Base-by-base conservation (phyloP, 805 yeast genomes). In the Candida alai region DNA sequence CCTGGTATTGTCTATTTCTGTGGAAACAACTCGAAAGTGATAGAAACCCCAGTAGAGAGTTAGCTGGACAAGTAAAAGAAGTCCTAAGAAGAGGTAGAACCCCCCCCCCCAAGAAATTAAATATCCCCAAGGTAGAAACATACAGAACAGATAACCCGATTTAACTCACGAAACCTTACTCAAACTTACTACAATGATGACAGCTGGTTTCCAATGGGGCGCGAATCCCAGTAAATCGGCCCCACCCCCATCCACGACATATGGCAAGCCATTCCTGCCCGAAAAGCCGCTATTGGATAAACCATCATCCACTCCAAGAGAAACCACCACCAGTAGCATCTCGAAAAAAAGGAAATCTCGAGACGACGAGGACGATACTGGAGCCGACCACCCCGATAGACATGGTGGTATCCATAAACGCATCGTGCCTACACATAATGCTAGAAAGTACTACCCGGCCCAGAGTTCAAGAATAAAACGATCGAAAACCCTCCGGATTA, bases 401-500 rank as follows among this genome's bases (percentile, higher is more conserved):
- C n/a, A n/a, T n/a, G n/a, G n/a, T n/a, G n/a, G n/a, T n/a, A n/a
- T n/a, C 24, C n/a, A 21, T n/a, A 21, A 21, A 21, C 24, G 24
- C 24, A n/a, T n/a, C 24, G 24, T 26, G 17, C 8, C 28, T 24
- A 24, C 28, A 4, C 4, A 18, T 3, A 18, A 26, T 7, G 24
- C 19, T 4, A 19, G 32, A n/a, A 29, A 29, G 11, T 29, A 29
- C n/a, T 11, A 10, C 15, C 32, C 32, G 4, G 8, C 24, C 5
- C 3, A 17, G 2, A 19, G 13, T 7, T 28, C 28, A 22, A 35
- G 12, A 42, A 42, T 15, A 34, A 66, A 66, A 40, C 50, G 56
- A 36, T 40, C 62, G 18, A 65, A 63, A 46, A 62, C 68, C 18
- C 73, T 68, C 33, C 58, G 59, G 30, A 70, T 78, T 14, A 42